Evolutionary conservation across 2,329 filamentous ascomycete species (phyloP).

Genomic region (Trichoderma koningii): DNA sequence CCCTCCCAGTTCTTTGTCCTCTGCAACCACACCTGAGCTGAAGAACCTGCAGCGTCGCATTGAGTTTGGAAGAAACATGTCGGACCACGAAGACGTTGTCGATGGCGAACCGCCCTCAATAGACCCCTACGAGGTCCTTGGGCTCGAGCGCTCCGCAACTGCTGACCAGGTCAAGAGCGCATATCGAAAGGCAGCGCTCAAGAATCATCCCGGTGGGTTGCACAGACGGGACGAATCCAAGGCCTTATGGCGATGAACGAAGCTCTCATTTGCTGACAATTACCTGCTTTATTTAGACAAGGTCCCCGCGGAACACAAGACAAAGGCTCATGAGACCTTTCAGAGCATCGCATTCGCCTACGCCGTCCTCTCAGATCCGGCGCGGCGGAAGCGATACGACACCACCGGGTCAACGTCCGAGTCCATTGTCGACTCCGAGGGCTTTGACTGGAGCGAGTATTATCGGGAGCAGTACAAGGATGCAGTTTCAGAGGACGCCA

Average conservation of each 20-base stretch:
- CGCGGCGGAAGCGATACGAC: constrained; percentile 83
- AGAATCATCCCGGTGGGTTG: constrained; percentile 74
- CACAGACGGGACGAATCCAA: not conserved
- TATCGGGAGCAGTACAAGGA: constrained; percentile 83
- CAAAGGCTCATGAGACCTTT: constrained; percentile 76
- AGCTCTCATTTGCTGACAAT: constrained; percentile 28
- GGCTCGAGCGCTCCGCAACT: constrained; percentile 69
- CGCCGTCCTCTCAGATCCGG: constrained; percentile 82
- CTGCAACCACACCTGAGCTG: constrained; percentile 1
- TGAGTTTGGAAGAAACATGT: constrained; percentile 42
- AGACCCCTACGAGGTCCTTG: constrained; percentile 79
- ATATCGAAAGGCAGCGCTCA: constrained; percentile 88
- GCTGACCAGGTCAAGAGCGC: constrained; percentile 81
- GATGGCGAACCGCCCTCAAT: constrained; percentile 63
- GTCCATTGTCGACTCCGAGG: constrained; percentile 72
- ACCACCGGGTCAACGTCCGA: constrained; percentile 86
- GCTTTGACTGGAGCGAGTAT: constrained; percentile 89
- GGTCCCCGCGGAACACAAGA: constrained; percentile 66
- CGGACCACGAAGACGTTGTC: constrained; percentile 53
- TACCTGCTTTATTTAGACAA: constrained; percentile 65
- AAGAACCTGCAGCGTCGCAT: constrained; percentile 6
- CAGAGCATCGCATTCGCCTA: constrained; percentile 93
- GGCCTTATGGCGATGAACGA: not conserved
- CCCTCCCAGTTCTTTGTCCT: constrained; percentile 13
- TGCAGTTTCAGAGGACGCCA: constrained; percentile 71